A percentile compares a stretch with the other conserved stretches of the same genome.
These are phyloP conservation scores for Nothopassalora personata DNA, from an alignment of 2,329 filamentous ascomycete genomes.

Conservation along the genomic window DNA sequence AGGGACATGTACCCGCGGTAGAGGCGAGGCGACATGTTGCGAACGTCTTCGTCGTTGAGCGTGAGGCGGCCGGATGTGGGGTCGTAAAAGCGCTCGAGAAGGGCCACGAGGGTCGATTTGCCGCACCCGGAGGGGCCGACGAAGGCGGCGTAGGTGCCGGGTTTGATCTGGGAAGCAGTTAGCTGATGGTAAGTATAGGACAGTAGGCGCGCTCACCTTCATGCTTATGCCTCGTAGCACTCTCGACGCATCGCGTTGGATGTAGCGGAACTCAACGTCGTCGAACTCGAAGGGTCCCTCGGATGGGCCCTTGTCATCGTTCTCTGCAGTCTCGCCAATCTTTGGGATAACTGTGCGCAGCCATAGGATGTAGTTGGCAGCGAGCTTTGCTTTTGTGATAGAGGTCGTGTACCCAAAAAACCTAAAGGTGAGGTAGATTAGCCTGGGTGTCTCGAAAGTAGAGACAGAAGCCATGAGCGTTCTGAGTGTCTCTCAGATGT, in stretches of 20 bases:
- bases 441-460: too few relatives aligned
- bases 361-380: constrained; percentile 44
- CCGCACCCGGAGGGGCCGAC: constrained; percentile 47
- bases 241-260: constrained; percentile 19
- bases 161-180: constrained; percentile 12
- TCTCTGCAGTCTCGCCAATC: constrained; percentile 35
- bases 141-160: constrained; percentile 42
- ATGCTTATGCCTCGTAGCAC: constrained; percentile 27
- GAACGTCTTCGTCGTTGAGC: constrained; percentile 55
- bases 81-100: constrained; percentile 46
- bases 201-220: constrained; percentile 11
- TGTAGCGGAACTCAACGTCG: constrained; percentile 29
- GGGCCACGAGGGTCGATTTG: constrained; percentile 43
- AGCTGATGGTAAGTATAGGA: neutral
- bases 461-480: too few relatives aligned
- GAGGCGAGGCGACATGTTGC: constrained; percentile 52
- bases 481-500: too few relatives aligned
- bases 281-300: constrained; percentile 24
- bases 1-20: constrained; percentile 64
- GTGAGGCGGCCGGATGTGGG: constrained; percentile 37
- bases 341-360: constrained; percentile 36
- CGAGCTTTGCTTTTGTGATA: constrained; percentile 33
- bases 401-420: constrained; percentile 56
- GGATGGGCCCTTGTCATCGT: constrained; percentile 26
- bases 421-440: too few relatives aligned